Evolutionary conservation across 2,329 filamentous ascomycete species (phyloP).

Genomic region (Colletotrichum godetiae): DNA sequence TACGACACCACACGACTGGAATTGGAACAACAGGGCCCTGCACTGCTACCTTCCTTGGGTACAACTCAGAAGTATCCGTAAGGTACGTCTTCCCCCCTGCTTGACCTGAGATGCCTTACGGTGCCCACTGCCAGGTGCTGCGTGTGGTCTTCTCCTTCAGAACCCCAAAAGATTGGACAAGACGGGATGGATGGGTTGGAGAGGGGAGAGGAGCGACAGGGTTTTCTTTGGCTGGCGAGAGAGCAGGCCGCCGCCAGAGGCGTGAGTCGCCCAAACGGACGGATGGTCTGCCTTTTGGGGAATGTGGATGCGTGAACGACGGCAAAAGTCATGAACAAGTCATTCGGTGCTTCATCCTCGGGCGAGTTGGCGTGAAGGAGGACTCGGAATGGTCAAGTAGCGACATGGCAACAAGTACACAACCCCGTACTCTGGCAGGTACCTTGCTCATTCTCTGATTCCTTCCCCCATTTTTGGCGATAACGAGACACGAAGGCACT

Average conservation of each 20-base stretch:
- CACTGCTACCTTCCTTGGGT: not conserved
- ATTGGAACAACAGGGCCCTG: conserved; percentile 19
- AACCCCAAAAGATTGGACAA: not conserved
- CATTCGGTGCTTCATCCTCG: conserved; percentile 16
- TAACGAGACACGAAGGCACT: conserved; percentile 12
- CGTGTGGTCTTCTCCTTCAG: not conserved
- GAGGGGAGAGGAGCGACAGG: conserved; percentile 2
- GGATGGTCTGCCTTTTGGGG: conserved; percentile 23
- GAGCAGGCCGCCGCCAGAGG: not conserved
- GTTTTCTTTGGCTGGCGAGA: conserved; percentile 6
- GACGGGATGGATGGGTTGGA: not conserved
- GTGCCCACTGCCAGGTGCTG: not conserved
- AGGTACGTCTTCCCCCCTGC: not conserved
- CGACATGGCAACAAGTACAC: not conserved
- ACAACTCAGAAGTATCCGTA: not conserved
- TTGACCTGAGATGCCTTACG: not conserved
- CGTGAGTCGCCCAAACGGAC: not conserved
- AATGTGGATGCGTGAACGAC: conserved; percentile 33
- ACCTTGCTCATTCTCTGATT: not conserved
- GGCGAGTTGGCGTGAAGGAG: not conserved
- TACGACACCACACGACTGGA: conserved; percentile 8
- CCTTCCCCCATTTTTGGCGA: not conserved
- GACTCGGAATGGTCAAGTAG: not conserved
- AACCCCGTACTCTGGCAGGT: not conserved
- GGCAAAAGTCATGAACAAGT: conserved; percentile 12